phyloP scores from a whole-genome alignment of 164 flowering plant species.

The Magnolia kwangsiensis region DNA sequence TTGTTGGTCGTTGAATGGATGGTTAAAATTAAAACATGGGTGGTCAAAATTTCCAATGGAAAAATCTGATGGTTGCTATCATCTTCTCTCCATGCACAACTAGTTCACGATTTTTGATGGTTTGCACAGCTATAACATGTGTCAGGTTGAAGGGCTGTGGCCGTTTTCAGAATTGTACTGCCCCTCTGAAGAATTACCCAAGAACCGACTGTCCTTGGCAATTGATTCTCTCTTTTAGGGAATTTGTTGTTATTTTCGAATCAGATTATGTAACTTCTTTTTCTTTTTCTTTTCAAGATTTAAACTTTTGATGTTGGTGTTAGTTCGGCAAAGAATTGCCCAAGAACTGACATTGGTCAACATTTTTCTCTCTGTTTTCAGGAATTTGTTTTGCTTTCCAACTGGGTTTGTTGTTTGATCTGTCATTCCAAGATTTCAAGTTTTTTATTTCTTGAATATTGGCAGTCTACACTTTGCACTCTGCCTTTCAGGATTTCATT shows the following conservation, averaged over 20 bases:
- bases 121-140: no score
- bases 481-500: background rate
- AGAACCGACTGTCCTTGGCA: no score
- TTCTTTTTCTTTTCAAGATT: background rate
- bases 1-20: background rate
- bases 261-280: background rate
- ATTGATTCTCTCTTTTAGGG: background rate
- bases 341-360: no score
- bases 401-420: no score
- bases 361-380: no score
- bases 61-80: background rate
- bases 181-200: background rate
- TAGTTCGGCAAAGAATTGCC: constrained; percentile 4
- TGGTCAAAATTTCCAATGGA: no score
- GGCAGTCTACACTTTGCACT: background rate
- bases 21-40: background rate
- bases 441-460: no score
- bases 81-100: background rate
- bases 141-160: background rate
- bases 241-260: background rate
- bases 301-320: background rate
- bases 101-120: background rate
- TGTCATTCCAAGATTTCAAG: no score
- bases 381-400: no score
- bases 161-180: background rate